These are phyloP conservation scores for Fusarium graminum DNA, from an alignment of 2,329 filamentous ascomycete species.

Conservation along the genomic window DNA sequence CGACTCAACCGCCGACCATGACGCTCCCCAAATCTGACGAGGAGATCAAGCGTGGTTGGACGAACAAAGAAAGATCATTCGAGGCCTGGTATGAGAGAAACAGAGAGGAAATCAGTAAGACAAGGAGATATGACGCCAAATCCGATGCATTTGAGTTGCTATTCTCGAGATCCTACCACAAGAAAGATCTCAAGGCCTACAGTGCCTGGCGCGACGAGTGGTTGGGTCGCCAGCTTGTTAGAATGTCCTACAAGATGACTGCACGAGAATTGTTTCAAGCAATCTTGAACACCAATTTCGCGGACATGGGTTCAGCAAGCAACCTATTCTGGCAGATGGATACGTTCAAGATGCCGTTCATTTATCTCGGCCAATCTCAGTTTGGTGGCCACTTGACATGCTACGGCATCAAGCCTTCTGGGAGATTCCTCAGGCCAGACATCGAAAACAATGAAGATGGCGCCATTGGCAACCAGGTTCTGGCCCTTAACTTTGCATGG, in stretches of 20 bases:
- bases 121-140: accelerated
- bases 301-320: accelerated
- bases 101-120: not conserved
- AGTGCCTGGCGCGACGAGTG: not conserved
- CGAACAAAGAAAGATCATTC: not conserved
- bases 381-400: not conserved
- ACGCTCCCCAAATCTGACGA: not conserved
- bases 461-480: not conserved
- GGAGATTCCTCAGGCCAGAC: not conserved
- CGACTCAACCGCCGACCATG: too few relatives aligned
- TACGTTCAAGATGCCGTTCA: accelerated
- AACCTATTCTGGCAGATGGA: not conserved
- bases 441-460: accelerated
- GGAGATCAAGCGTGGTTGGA: not conserved
- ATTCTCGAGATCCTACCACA: not conserved
- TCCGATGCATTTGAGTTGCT: not conserved
- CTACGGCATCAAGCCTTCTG: not conserved
- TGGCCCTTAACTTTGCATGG: too few relatives aligned
- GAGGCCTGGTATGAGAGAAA: not conserved
- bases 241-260: not conserved
- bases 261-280: not conserved
- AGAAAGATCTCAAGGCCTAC: not conserved
- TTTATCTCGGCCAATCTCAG: not conserved
- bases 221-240: accelerated
- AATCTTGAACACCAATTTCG: not conserved